phyloP scores from a whole-genome alignment of 228 moss, liverwort and hornwort genomes.

The Sphagnum fallax region DNA sequence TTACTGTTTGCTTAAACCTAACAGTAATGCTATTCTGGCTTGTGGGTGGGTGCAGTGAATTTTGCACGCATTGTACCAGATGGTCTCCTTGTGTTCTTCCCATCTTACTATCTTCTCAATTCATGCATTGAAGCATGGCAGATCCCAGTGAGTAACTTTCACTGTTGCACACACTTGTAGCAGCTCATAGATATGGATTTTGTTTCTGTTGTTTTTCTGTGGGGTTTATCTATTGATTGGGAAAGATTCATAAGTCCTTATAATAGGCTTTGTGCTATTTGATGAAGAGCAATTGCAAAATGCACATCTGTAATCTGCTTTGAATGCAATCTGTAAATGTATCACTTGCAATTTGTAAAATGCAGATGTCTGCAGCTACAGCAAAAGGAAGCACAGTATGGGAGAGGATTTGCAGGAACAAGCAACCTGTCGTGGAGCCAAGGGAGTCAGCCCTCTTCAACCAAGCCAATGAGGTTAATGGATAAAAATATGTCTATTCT shows the following conservation, averaged over 20 bases:
- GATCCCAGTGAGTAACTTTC: slow-evolving; percentile 41
- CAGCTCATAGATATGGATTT: too few relatives aligned
- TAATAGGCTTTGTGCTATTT: too few relatives aligned
- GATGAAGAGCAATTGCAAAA: too few relatives aligned
- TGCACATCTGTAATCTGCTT: too few relatives aligned
- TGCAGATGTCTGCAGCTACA: slow-evolving; percentile 37
- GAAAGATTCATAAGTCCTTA: too few relatives aligned
- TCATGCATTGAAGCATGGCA: slow-evolving; percentile 98
- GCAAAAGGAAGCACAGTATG: slow-evolving; percentile 64
- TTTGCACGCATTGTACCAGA: slow-evolving; percentile 97
- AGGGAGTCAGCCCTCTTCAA: slow-evolving; percentile 91
- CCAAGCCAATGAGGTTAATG: slow-evolving; percentile 78
- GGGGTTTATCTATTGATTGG: too few relatives aligned
- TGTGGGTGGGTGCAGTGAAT: slow-evolving; percentile 58
- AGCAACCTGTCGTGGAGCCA: slow-evolving; percentile 97
- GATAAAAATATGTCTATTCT: too few relatives aligned
- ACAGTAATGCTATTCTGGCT: too few relatives aligned
- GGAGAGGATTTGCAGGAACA: slow-evolving; percentile 95
- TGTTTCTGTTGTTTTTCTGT: too few relatives aligned
- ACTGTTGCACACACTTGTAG: too few relatives aligned
- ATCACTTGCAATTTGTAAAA: background rate
- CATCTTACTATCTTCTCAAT: slow-evolving; percentile 96
- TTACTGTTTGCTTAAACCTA: too few relatives aligned
- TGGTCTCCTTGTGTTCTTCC: slow-evolving; percentile 95
- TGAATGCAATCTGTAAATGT: too few relatives aligned